Evolutionary conservation across 1,284 basidiomycete species (phyloP), one percentile per base, ranked within the genome.

Genomic region (Trametes sp.): DNA sequence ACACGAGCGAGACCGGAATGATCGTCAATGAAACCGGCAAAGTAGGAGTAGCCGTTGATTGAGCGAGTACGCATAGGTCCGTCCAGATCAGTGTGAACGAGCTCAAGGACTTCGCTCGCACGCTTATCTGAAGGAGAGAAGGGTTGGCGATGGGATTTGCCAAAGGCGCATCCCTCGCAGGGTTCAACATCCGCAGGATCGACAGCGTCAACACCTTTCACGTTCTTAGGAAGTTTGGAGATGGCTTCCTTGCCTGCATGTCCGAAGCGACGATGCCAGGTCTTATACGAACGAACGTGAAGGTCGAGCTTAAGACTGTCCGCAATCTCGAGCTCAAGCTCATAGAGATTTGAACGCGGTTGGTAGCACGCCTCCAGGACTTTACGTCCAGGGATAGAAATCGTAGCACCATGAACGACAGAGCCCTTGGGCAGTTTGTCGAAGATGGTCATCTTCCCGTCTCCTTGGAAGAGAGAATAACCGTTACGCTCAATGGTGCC

Each of bases 41-140:
- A 51, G 33, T 54, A 60, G 5, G n/a, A 19, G 13, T 23, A 26
- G 31, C 52, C 38, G 51, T 33, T n/a, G 19, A 41, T 23, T n/a
- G 58, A 52, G 5, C 19, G 10, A 6, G 33, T 46, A 21, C 45
- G 38, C 50, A 59, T 59, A 4, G 61, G 49, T 2, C 56, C 54
- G 49, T 48, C 63, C 45, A 77, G 61, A 62, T 75, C 71, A 0
- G 69, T 69, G 57, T 74, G 72, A 33, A 74, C 64, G 4, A 63
- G 28, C 41, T 72, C 64, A 53, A 76, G 70, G 14, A 58, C 57
- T 29, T 53, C 38, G 11, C 48, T 54, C 7, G 70, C 68, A 11
- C 63, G 51, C 28, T 42, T 59, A 26, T 44, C 31, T 13, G 50
- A 44, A 45, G 58, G 33, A 7, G 49, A 28, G 23, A 59, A 59